Base-by-base conservation (phyloP, 441 rosid species). In the Arabidopsis lyrata region DNA sequence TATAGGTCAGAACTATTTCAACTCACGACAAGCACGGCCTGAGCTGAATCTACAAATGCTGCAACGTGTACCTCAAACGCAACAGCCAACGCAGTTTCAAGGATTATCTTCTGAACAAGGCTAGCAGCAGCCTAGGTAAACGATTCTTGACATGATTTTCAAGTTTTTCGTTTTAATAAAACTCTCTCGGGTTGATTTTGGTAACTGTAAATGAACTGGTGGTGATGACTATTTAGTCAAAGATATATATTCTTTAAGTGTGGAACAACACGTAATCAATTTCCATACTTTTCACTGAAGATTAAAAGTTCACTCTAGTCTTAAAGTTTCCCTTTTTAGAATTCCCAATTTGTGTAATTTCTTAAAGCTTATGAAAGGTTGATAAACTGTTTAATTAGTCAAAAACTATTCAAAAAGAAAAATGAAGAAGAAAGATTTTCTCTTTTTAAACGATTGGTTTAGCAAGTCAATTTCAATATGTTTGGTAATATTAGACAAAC, bases 91-190 rank as follows among this genome's bases (percentile, higher is more conserved):
- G 4, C 42, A 57, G 41, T 34, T 29, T 57, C 62, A 34, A 12
- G 44, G 41, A 22, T 2, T 2, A 8, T 34, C 62, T 35, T 57
- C 62, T 58, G n/a, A 57, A 18, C 14, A 61, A 13, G 66, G 48
- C 22, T 48, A 38, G n/a, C 1, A 45, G 42, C 24, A 27, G 68
- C 68, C 56, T 47, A 32, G 7, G 68, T 64, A 8, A 64, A 31
- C 29, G 42, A 47, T 45, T 10, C 27, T 29, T 9, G 53, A 15
- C 14, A 29, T 61, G 35, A 14, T 60, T 22, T 13, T 22, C 13
- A 24, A 61, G 5, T 36, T 38, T 38, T 60, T 20, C 3, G 20
- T 8, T 11, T 31, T 2, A 11, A 55, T 63, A 15, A 29, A 8
- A 44, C 24, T 27, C 38, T 29, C 54, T 47, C 42, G 9, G 3